Evolutionary conservation across 148 eudicot genomes (phyloP).

Genomic region (Polygonum aviculare): DNA sequence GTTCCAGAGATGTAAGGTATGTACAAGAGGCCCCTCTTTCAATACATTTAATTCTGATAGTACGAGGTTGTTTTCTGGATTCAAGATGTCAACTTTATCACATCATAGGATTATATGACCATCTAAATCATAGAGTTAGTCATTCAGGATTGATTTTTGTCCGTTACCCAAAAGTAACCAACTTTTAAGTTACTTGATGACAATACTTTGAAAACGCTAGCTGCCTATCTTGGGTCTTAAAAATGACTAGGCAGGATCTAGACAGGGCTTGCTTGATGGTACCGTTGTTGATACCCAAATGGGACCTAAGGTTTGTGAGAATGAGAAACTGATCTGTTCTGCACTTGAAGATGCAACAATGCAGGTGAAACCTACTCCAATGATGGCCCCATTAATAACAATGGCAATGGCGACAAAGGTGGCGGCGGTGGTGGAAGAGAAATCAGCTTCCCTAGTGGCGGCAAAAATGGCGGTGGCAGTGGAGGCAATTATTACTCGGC

Average conservation of each 20-base stretch:
- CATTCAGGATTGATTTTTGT: too few relatives aligned
- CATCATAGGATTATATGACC: neutral
- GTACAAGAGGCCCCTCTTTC: neutral
- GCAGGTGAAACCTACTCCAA: neutral
- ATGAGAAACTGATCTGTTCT: neutral
- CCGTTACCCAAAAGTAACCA: too few relatives aligned
- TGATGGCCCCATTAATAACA: neutral
- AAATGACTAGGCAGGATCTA: too few relatives aligned
- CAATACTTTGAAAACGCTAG: too few relatives aligned
- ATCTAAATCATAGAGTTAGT: too few relatives aligned
- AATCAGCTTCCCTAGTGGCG: neutral
- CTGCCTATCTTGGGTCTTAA: too few relatives aligned
- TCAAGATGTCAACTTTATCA: neutral
- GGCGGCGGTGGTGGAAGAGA: neutral
- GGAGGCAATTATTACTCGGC: neutral
- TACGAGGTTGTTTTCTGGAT: neutral
- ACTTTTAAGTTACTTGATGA: too few relatives aligned
- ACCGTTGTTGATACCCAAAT: too few relatives aligned
- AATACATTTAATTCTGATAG: too few relatives aligned
- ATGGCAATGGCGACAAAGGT: neutral
- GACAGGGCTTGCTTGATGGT: too few relatives aligned
- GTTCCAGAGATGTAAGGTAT: neutral
- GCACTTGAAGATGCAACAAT: neutral
- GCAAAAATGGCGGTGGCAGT: neutral
- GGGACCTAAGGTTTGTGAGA: neutral